Base-by-base conservation (phyloP, 2,329 filamentous ascomycete species). In the Mycosphaerelloides madeirae region DNA sequence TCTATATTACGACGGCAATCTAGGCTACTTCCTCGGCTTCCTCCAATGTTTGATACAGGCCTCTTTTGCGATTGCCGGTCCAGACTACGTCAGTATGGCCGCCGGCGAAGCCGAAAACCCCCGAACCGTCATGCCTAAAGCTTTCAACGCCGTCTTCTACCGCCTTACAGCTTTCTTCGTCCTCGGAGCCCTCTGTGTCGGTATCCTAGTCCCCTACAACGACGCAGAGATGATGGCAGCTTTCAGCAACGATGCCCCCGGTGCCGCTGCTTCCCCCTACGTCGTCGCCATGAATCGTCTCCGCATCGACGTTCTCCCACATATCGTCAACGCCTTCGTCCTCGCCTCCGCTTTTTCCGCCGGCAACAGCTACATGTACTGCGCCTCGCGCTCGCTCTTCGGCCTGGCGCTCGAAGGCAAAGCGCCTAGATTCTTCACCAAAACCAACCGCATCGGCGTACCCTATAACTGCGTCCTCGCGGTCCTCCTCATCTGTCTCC, bases 61-160 rank as follows among this genome's bases (percentile, higher is more conserved):
- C 2, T 78, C 79, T 29, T 85, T 86, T 60, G 81, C 80, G 1
- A 78, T 85, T 49, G 85, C 58, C 11, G 82, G 83, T 0, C 81
- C 81, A 0, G 82, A 85, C 56, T 84, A 84, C 64, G 79, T 85
- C 50, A 68, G 73, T 20, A 74, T 80, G 75, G 72, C 77, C 3
- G 83, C 84, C 2, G 83, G 81, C 14, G 85, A 88, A 63, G 77
- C 84, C 1, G 77, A 84, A 56, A 84, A 87, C 54, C 84, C 85
- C 0, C 79, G 84, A 13, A 68, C 68, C 14, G 77, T 83, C 15
- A 79, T 93, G 65, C 85, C 85, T 0, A 79, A 77, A 31, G 86
- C 86, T 1, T 89, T 81, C 66, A 87, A 87, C 48, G 80, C 83
- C 38, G 85, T 90, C 1, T 89, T 90, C 64, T 89, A 86, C 65